phyloP scores from a whole-genome alignment of 2,329 filamentous ascomycete species.

The Chaetomium globosum region DNA sequence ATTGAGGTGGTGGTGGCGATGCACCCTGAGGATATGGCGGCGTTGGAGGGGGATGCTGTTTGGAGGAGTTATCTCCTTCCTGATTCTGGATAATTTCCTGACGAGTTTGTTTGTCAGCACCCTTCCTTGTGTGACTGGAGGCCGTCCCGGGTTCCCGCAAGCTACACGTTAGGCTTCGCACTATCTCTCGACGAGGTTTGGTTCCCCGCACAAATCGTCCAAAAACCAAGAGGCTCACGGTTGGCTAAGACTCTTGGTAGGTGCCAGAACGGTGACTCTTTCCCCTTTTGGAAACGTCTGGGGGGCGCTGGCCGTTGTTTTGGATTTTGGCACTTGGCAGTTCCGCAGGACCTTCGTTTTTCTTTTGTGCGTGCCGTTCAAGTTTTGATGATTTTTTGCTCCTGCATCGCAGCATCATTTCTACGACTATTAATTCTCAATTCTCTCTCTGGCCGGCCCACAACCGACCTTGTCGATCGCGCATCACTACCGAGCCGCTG shows the following conservation, averaged over 20 bases:
- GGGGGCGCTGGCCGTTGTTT: neutral
- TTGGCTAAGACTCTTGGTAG: conserved; percentile 8
- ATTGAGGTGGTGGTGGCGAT: conserved; percentile 20
- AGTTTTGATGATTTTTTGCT: neutral
- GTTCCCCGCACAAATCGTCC: neutral
- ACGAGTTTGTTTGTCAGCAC: neutral
- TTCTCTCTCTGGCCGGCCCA: neutral
- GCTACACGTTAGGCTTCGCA: neutral
- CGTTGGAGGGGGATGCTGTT: conserved; percentile 11
- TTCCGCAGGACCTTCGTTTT: neutral
- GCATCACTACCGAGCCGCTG: conserved; percentile 28
- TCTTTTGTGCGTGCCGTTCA: neutral
- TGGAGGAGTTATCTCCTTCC: conserved; percentile 13
- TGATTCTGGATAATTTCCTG: neutral
- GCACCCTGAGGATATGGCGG: conserved; percentile 18
- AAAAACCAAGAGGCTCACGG: neutral
- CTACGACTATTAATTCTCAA: neutral
- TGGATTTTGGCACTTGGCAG: neutral
- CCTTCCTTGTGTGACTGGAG: neutral
- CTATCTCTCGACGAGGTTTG: neutral
- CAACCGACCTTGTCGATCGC: conserved; percentile 5
- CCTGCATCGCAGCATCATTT: neutral
- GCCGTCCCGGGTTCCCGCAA: conserved; percentile 9
- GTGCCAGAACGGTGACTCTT: conserved; percentile 5
- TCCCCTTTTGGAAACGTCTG: conserved; percentile 7